phyloP scores from a whole-genome alignment of 257 asterid genomes.

The Plectranthus barbatus region DNA sequence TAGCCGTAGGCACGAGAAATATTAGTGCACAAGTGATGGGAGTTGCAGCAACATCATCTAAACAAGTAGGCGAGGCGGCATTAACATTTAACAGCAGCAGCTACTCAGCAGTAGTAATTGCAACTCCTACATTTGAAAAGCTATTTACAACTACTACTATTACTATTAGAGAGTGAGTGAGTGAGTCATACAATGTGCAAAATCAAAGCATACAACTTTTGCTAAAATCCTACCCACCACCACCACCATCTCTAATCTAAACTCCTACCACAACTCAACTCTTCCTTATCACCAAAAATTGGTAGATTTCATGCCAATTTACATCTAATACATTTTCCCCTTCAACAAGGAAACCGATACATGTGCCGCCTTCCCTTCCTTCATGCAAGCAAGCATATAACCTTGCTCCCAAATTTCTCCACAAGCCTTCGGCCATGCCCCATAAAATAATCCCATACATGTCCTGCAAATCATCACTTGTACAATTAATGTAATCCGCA shows the following conservation, averaged over 20 bases:
- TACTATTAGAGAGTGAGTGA: too few species aligned
- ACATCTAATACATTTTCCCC: conserved; percentile 27
- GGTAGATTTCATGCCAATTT: conserved; percentile 15
- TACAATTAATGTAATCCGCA: too few species aligned
- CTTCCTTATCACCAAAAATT: conserved; percentile 8
- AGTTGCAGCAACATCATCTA: too few species aligned
- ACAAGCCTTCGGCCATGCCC: too few species aligned
- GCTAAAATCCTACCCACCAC: conserved; percentile 4
- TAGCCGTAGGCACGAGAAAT: too few species aligned
- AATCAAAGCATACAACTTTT: conserved; percentile 6
- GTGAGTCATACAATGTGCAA: neutral
- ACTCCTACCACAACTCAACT: conserved; percentile 22
- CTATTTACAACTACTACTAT: conserved; percentile 16
- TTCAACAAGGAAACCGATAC: neutral
- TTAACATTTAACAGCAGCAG: neutral
- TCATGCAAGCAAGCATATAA: too few species aligned
- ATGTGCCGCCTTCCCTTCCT: neutral
- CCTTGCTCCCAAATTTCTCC: too few species aligned
- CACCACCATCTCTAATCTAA: conserved; percentile 9
- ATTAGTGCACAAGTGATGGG: too few species aligned
- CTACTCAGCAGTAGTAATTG: too few species aligned
- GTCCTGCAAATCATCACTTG: too few species aligned
- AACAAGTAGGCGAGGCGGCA: too few species aligned
- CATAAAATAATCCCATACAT: neutral
- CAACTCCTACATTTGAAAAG: conserved; percentile 2